A percentile compares a stretch with the other conserved stretches of the same genome.
These are phyloP conservation scores for Parastagonospora avenae DNA, from an alignment of 2,329 filamentous ascomycete genomes.

Conservation along the genomic window DNA sequence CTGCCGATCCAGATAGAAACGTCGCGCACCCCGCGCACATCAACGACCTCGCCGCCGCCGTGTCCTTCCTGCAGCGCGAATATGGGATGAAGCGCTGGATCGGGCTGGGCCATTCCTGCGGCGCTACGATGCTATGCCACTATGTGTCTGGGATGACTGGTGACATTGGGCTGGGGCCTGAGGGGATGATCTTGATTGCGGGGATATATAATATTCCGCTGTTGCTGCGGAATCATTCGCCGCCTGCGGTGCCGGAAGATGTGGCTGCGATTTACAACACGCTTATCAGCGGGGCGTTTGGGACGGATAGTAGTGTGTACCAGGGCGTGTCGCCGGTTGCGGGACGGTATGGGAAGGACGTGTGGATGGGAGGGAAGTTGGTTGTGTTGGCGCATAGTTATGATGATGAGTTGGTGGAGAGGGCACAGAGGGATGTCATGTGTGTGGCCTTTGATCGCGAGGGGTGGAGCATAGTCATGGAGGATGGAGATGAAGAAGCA, in stretches of 20 bases:
- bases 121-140: slow-evolving; percentile 68
- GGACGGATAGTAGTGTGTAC: slow-evolving; percentile 41
- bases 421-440: slow-evolving; percentile 65
- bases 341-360: slow-evolving; percentile 47
- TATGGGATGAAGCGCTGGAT: slow-evolving; percentile 58
- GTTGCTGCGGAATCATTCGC: slow-evolving; percentile 54
- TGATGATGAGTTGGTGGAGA: slow-evolving; percentile 57
- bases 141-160: slow-evolving; percentile 36
- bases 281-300: slow-evolving; percentile 67
- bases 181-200: slow-evolving; percentile 64
- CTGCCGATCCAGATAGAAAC: slow-evolving; percentile 53
- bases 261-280: slow-evolving; percentile 59
- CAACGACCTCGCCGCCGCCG: slow-evolving; percentile 59
- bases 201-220: slow-evolving; percentile 70
- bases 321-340: slow-evolving; percentile 58
- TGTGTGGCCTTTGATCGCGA: slow-evolving; percentile 53
- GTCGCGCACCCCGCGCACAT: slow-evolving; percentile 67
- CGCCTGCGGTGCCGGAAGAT: slow-evolving; percentile 27
- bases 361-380: slow-evolving; percentile 46
- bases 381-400: slow-evolving; percentile 54
- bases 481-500: slow-evolving; percentile 30
- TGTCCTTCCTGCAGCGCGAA: slow-evolving; percentile 56
- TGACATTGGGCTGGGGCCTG: slow-evolving; percentile 1
- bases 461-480: slow-evolving; percentile 43
- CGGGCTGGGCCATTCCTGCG: slow-evolving; percentile 67